Base-by-base conservation (phyloP, 2,329 filamentous ascomycete genomes). In the Biscogniauxia mediterranea region DNA sequence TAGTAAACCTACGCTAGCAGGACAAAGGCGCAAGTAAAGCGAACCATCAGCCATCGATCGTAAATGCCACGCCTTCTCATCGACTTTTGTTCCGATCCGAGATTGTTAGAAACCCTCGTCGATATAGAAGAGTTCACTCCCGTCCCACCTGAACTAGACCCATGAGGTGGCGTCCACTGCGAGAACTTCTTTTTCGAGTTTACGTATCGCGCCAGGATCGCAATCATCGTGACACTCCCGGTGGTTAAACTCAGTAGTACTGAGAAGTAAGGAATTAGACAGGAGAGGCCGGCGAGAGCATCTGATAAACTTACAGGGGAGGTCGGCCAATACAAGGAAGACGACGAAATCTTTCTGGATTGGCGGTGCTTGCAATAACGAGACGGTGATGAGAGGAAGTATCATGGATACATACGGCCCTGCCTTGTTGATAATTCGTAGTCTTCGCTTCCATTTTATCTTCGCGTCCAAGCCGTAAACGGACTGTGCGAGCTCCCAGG, bases 11-110 rank as follows among this genome's bases (percentile, higher is more conserved):
- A 70, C 68, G 59, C 66, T 17, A 69, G 61, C 1, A 64, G 26
- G 2, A 69, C 61, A 28, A 71, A 71, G 7, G 68, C 69, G 13
- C 68, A 64, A 6, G 69, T 70, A 49, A 71, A 71, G 19, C 70
- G 67, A 11, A 71, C 66, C 63, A 71, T 67, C 6, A 71, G 64
- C 70, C 70, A 71, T 20, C 70, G 63, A 32, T 71, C 70, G 26
- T 70, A 71, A 2, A 71, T 60, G 1, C 69, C 68, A 11, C 57
- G 58, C 3, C 55, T 46, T 42, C 54, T 56, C 32, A 25, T 25
- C 4, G 54, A 26, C 21, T n/a, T 59, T 15, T 52, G 56, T 17
- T 11, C 19, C 4, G 23, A 55, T n/a, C 32, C 53, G 28, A 19
- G 49, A 11, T 56, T 38, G 11, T 9, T 54, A 3, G 62, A 54